Evolutionary conservation across 495 filamentous ascomycete species (phyloP), one percentile per base, ranked within the genome.

Genomic region (Hypoxylon cercidicola): DNA sequence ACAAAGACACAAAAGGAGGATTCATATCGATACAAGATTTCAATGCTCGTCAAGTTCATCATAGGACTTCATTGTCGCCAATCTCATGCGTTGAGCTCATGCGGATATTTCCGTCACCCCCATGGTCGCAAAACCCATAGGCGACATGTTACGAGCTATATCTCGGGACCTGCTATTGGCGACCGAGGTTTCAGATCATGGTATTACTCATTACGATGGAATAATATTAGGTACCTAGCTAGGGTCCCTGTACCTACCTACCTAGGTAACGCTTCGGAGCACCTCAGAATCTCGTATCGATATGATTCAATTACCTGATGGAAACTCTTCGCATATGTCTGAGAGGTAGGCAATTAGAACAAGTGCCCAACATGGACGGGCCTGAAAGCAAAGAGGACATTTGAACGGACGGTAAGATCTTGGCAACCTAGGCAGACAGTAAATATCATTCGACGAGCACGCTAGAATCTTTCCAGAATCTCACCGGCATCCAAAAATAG

Each of bases 381-480:
- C 25, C 25, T 28, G 11, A n/a, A 12, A 37, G 34, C 13, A 5
- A 37, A 37, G 34, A n/a, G 10, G 34, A 32, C 34, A 37, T 37
- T 12, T 37, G 3, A 37, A 37, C 2, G 11, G 13, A 37, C 2
- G 34, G 13, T 12, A n/a, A 37, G 34, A 37, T 37, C 34, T 37
- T 37, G 34, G 34, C 13, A 12, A 2, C 10, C 13, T 10, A 5
- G 30, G 4, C 10, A 37, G 34, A 37, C 13, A 11, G 8, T 37
- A 5, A 10, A 32, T 37, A n/a, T 12, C 21, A 41, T 13, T 15
- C 47, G 48, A 55, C 11, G 21, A 9, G 16, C 9, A 8, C 19
- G 39, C 39, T 53, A 30, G 55, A 65, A 65, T 4, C 16, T 30
- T 65, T 65, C 62, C 28, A 34, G 55, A 60, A 39, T 15, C 40